Evolutionary conservation across 1,284 basidiomycete genomes (phyloP), one percentile per base, ranked within the genome.

Genomic region (Rhodotorula sp.): DNA sequence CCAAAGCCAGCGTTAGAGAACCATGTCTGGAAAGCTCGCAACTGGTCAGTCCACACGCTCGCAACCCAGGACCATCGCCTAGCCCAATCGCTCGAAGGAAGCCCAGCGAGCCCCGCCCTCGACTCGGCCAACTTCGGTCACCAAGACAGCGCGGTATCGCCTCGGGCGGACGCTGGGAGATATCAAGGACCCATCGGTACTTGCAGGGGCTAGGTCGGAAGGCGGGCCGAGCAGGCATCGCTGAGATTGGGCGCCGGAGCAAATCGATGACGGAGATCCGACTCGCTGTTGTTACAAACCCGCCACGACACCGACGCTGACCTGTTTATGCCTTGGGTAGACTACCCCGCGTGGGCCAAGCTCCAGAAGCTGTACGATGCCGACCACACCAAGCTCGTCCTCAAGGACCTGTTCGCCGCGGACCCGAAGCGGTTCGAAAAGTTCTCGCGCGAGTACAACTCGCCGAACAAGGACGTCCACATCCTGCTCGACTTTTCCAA

Each of bases 401-500:
- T 99, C 76, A 91, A 90, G 82, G 89, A 97, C 71, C 91, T 98
- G 78, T 99, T 99, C 81, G 89, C 88, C 52, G 85, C 89, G 77
- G 95, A 98, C 84, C 88, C 93, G 21, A 73, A 86, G 68, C 91
- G 97, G 71, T 99, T 97, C 85, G 81, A 87, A 72, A 92, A 90
- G 81, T 92, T 91, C 85, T 94, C 91, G 62, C 86, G 86, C 73
- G 85, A 89, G 76, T 99, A 93, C 84, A 86, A 77, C 84, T 70
- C 87, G 89, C 65, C 82, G 84, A 87, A 87, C 62, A 86, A 89
- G 48, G 85, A 87, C 73, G 89, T 90, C 69, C 89, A 90, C 66
- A 87, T 99, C 84, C 87, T 99, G 73, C 87, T 97, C 80, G 96
- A 99, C 84, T 97, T 91, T 84, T 96, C 93, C 80, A 99, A 99